Evolutionary conservation across 2,329 filamentous ascomycete genomes (phyloP).

Genomic region (Penicillium sp.): DNA sequence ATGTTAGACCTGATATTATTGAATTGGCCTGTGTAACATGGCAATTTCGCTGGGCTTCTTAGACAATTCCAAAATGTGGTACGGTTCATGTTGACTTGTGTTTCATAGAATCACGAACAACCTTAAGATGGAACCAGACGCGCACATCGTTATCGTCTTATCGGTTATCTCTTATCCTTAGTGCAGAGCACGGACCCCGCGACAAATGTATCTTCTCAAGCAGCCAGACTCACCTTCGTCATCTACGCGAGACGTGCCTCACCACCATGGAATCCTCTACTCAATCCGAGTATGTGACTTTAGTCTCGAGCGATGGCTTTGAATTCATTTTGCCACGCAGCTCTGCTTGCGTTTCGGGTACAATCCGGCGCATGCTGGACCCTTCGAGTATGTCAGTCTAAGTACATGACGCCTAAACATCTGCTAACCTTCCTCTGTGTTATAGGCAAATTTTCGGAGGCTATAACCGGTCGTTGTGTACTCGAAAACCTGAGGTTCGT

Average conservation of each 20-base stretch:
- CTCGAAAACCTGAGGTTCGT: slow-evolving; percentile 62
- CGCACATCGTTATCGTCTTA: neutral
- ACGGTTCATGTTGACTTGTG: neutral
- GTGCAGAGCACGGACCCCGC: neutral
- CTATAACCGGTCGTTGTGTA: slow-evolving; percentile 56
- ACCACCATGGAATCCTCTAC: slow-evolving; percentile 6
- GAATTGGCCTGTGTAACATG: neutral
- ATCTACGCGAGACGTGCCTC: slow-evolving; percentile 15
- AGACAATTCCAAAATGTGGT: neutral
- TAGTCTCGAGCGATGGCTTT: slow-evolving; percentile 64
- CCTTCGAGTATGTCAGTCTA: slow-evolving; percentile 53
- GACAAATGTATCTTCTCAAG: neutral
- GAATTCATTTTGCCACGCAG: slow-evolving; percentile 64
- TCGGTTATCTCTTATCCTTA: neutral
- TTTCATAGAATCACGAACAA: neutral
- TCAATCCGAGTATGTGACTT: slow-evolving; percentile 58
- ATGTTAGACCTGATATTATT: neutral
- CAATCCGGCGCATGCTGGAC: slow-evolving; percentile 65
- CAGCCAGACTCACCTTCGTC: neutral
- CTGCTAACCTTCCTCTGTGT: neutral
- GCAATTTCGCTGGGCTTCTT: neutral
- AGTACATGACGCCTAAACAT: neutral
- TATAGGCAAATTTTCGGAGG: slow-evolving; percentile 62
- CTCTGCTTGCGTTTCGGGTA: slow-evolving; percentile 61
- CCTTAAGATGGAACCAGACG: neutral